These are phyloP conservation scores for Bolboschoenoplectus hybrid DNA, from an alignment of 202 grass and related monocot species.

Conservation along the genomic window DNA sequence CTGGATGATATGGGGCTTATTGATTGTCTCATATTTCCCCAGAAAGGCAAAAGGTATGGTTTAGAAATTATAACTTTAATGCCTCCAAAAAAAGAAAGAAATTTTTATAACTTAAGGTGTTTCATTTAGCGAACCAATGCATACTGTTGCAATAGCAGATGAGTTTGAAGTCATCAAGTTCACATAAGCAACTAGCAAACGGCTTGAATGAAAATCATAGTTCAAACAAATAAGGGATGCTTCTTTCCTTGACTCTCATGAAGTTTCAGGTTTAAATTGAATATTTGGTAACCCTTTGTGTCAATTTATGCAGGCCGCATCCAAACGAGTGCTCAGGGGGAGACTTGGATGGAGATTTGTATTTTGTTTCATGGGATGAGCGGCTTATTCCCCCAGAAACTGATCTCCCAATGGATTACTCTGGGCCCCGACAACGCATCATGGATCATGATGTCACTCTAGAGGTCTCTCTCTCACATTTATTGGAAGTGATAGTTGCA, in stretches of 20 bases:
- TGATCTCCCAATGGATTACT: slow-evolving; percentile 91
- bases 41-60: slow-evolving; percentile 80
- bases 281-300: slow-evolving; percentile 6
- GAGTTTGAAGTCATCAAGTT: not conserved
- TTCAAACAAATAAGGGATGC: not conserved
- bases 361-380: slow-evolving; percentile 92
- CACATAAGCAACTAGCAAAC: not conserved
- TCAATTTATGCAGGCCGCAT: slow-evolving; percentile 65
- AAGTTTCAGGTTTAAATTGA: not conserved
- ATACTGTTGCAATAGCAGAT: not conserved
- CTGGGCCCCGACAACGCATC: slow-evolving; percentile 64
- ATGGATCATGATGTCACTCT: slow-evolving; percentile 92
- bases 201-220: not conserved
- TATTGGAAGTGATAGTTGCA: not conserved
- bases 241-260: not conserved
- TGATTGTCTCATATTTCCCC: slow-evolving; percentile 90
- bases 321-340: slow-evolving; percentile 96
- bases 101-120: not conserved
- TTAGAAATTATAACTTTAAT: not conserved
- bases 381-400: slow-evolving; percentile 75
- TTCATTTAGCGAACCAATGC: not conserved
- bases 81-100: not conserved
- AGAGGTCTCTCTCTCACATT: slow-evolving; percentile 51
- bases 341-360: slow-evolving; percentile 94
- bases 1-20: slow-evolving; percentile 68